These are phyloP conservation scores for Xylariales sp. DNA, from an alignment of 2,329 filamentous ascomycete species.

Conservation along the genomic window DNA sequence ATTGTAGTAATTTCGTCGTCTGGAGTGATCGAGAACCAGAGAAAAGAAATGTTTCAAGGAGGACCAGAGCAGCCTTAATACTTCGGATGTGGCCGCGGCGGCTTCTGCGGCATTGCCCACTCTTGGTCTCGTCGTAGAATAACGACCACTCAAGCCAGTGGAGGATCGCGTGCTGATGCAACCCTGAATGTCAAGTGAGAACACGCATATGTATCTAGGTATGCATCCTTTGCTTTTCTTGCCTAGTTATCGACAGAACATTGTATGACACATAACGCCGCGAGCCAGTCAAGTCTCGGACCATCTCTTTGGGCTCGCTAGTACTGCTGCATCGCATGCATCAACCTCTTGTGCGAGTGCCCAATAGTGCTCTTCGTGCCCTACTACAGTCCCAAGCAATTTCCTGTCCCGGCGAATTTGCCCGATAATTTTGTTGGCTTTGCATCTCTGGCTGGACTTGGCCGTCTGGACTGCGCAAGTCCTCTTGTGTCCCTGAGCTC, in stretches of 20 bases:
- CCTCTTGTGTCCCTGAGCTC: not conserved
- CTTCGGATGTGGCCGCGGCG: slow-evolving; percentile 11
- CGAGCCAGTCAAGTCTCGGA: slow-evolving; percentile 22
- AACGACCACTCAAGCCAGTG: not conserved
- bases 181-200: slow-evolving; percentile 25
- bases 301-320: slow-evolving; percentile 25
- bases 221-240: slow-evolving; percentile 13
- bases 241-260: slow-evolving; percentile 14
- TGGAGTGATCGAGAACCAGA: slow-evolving; percentile 7
- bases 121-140: not conserved
- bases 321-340: slow-evolving; percentile 18
- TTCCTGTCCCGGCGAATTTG: slow-evolving; percentile 10
- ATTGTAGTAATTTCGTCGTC: too few species aligned
- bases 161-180: not conserved
- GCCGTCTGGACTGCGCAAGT: slow-evolving; percentile 11
- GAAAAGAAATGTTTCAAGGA: slow-evolving; percentile 9
- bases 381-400: slow-evolving; percentile 4
- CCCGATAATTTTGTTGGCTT: slow-evolving; percentile 26
- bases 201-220: slow-evolving; percentile 21
- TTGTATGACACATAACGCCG: slow-evolving; percentile 14
- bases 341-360: slow-evolving; percentile 13
- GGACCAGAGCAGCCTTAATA: slow-evolving; percentile 7
- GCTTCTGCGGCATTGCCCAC: slow-evolving; percentile 6
- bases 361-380: slow-evolving; percentile 12
- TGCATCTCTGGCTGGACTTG: slow-evolving; percentile 27